Percentiles rank a stretch among this genome's conserved stretches.
These are phyloP conservation scores for Thelephora terrestris DNA, from an alignment of 1,284 basidiomycete genomes.

Conservation along the genomic window DNA sequence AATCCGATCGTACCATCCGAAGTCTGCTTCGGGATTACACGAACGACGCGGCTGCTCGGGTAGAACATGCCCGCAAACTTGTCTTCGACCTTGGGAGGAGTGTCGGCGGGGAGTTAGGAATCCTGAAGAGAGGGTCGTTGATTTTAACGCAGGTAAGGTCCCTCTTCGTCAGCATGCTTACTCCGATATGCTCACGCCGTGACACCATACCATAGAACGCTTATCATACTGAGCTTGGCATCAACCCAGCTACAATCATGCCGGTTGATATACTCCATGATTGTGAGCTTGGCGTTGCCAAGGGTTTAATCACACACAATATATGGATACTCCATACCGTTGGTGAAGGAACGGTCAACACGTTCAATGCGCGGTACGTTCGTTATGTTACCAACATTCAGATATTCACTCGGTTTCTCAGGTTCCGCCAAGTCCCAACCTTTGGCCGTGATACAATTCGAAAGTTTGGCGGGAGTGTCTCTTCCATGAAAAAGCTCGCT, in stretches of 20 bases:
- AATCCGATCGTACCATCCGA: too few relatives aligned
- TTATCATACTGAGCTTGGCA: slow-evolving; percentile 17
- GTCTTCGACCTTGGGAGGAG: too few relatives aligned
- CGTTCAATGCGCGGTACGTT: slow-evolving; percentile 13
- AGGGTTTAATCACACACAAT: slow-evolving; percentile 15
- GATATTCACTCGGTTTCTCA: slow-evolving; percentile 1
- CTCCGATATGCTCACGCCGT: too few relatives aligned
- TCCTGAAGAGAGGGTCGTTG: too few relatives aligned
- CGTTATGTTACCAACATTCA: slow-evolving; percentile 2
- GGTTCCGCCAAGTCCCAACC: slow-evolving; percentile 14
- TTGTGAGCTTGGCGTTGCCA: slow-evolving; percentile 24
- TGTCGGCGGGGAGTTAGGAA: too few relatives aligned
- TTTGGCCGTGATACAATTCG: slow-evolving; percentile 20
- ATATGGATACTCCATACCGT: slow-evolving; percentile 14
- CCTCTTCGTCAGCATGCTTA: too few relatives aligned
- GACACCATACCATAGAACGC: slow-evolving; percentile 28
- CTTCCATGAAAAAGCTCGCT: slow-evolving; percentile 18
- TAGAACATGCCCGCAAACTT: too few relatives aligned
- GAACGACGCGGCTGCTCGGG: too few relatives aligned
- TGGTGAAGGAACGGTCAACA: slow-evolving; percentile 4
- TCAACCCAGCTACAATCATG: slow-evolving; percentile 15
- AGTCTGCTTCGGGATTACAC: too few relatives aligned
- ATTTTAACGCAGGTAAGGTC: too few relatives aligned
- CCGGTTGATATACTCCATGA: slow-evolving; percentile 25
- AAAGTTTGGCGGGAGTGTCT: slow-evolving; percentile 14